phyloP scores from a whole-genome alignment of 2,329 filamentous ascomycete genomes.

The Ascochyta clinopodiicola region DNA sequence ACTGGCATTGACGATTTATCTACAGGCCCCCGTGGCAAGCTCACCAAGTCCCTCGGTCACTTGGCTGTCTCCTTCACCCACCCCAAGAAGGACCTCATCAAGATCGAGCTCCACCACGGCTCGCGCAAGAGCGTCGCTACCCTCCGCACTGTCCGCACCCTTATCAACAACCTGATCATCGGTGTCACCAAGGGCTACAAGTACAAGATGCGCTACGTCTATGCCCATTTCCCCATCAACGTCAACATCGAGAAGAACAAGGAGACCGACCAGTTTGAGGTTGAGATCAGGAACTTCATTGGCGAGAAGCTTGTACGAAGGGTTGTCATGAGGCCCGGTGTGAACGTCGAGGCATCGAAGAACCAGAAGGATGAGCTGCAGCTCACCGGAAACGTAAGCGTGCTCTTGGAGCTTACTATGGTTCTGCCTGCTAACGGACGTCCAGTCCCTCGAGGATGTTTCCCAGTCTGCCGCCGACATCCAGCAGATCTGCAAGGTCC shows the following conservation, averaged over 20 bases:
- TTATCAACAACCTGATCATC: conserved; percentile 99
- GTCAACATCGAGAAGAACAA: conserved; percentile 97
- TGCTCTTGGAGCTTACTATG: neutral
- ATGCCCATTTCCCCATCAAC: conserved; percentile 99
- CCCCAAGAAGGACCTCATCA: conserved; percentile 84
- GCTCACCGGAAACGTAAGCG: conserved; percentile 76
- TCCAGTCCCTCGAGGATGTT: conserved; percentile 82
- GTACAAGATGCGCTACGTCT: conserved; percentile 99
- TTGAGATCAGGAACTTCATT: conserved; percentile 86
- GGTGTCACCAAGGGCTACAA: conserved; percentile 99
- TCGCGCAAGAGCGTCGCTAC: conserved; percentile 96
- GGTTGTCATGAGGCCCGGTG: conserved; percentile 86
- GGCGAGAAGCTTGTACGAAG: conserved; percentile 98
- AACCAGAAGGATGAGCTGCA: conserved; percentile 97
- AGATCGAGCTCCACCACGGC: conserved; percentile 99
- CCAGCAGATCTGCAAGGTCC: conserved; percentile 98
- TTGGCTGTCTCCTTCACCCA: conserved; percentile 94
- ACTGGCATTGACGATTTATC: conserved; percentile 3
- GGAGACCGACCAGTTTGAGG: conserved; percentile 85
- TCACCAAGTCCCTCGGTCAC: conserved; percentile 95
- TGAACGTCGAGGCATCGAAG: conserved; percentile 88
- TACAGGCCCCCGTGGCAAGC: conserved; percentile 68
- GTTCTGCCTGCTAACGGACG: conserved; percentile 26
- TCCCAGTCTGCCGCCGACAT: conserved; percentile 99
- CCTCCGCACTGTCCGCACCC: conserved; percentile 94